Percentiles rank a stretch among this genome's conserved stretches.
Evolutionary conservation across 176 grass and related monocot species (phyloP).

Genomic region (Aegilops tauschii): DNA sequence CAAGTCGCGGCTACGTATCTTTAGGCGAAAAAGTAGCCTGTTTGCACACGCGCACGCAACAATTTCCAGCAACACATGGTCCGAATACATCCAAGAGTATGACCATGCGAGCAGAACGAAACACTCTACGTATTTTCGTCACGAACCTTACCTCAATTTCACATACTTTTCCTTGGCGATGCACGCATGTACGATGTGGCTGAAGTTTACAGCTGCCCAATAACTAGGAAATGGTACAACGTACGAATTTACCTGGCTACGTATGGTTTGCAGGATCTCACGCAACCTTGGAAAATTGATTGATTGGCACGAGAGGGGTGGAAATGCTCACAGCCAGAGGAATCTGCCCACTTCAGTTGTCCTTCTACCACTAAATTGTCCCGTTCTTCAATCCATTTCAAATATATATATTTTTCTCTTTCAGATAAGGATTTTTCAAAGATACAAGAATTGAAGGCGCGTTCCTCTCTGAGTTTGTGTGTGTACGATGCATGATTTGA

Average conservation of each 20-base stretch:
- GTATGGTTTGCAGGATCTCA: neutral
- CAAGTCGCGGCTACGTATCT: neutral
- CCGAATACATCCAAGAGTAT: slow-evolving; percentile 6
- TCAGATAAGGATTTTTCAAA: neutral
- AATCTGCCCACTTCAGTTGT: neutral
- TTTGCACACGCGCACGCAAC: neutral
- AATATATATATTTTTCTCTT: neutral
- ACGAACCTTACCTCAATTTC: neutral
- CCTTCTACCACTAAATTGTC: neutral
- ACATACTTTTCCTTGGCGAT: neutral
- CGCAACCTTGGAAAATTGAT: neutral
- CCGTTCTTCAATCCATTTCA: neutral
- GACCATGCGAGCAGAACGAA: neutral
- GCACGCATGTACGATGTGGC: neutral
- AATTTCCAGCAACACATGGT: neutral
- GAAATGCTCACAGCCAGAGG: too few relatives aligned
- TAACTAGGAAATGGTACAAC: neutral
- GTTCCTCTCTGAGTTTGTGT: neutral
- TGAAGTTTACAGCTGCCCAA: neutral
- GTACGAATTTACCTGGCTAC: neutral
- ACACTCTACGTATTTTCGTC: neutral
- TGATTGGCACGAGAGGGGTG: too few relatives aligned
- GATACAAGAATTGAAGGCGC: neutral
- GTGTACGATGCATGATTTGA: neutral
- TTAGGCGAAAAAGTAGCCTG: neutral